phyloP scores from a whole-genome alignment of 495 filamentous ascomycete genomes.

The Geopyxis carbonaria region DNA sequence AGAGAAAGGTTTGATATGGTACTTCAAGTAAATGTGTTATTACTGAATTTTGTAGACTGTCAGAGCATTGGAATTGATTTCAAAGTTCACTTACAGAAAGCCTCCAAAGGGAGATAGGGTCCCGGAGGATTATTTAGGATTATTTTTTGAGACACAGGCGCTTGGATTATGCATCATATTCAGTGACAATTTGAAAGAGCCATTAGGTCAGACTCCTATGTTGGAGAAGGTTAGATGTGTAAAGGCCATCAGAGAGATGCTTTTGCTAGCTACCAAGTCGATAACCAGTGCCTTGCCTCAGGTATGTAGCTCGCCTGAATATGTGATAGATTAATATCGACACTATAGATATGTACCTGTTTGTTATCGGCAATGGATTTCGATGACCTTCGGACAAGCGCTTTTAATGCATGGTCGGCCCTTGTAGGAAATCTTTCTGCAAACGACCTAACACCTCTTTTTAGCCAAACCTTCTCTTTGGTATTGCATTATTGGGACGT shows the following conservation, averaged over 20 bases:
- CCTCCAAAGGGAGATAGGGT: constrained; percentile 35
- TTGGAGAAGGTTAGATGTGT: constrained; percentile 60
- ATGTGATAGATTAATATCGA: constrained; percentile 5
- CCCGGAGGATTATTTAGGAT: constrained; percentile 35
- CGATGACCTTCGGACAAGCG: constrained; percentile 51
- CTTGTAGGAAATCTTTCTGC: constrained; percentile 57
- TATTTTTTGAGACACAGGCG: constrained; percentile 71
- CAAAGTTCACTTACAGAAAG: constrained; percentile 42
- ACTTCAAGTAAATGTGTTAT: not conserved
- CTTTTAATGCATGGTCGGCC: constrained; percentile 67
- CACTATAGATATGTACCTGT: constrained; percentile 59
- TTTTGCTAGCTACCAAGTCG: constrained; percentile 50
- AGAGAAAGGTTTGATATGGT: constrained; percentile 12
- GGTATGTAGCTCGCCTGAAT: constrained; percentile 31
- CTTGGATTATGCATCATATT: constrained; percentile 77
- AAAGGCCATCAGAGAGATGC: constrained; percentile 73
- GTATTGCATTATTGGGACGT: constrained; percentile 61
- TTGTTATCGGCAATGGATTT: constrained; percentile 66
- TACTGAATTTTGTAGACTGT: constrained; percentile 30
- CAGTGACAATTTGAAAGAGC: constrained; percentile 63
- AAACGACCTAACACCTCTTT: constrained; percentile 56
- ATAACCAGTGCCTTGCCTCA: constrained; percentile 70
- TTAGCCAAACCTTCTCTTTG: constrained; percentile 78
- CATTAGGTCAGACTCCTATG: constrained; percentile 34
- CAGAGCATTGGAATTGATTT: constrained; percentile 50